These are phyloP conservation scores for Exophiala bonariae DNA, from an alignment of 2,329 filamentous ascomycete genomes.

Conservation along the genomic window DNA sequence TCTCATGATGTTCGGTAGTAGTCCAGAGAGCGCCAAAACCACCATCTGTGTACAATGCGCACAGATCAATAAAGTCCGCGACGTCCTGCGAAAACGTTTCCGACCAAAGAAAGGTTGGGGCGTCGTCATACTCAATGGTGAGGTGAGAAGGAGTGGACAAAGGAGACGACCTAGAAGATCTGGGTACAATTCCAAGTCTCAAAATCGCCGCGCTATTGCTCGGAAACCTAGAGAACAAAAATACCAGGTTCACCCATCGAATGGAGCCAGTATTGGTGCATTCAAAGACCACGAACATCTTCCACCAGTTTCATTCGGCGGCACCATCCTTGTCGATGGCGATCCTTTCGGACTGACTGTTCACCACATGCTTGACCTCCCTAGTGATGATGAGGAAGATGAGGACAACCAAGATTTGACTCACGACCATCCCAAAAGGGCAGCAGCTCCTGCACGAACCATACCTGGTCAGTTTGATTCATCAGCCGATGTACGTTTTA, in stretches of 20 bases:
- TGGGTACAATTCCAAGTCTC: conserved; percentile 16
- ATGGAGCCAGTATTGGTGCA: conserved; percentile 90
- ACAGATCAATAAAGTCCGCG: conserved; percentile 53
- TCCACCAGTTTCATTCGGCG: conserved; percentile 87
- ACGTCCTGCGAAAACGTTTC: conserved; percentile 58
- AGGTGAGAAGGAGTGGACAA: conserved; percentile 55
- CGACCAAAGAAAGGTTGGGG: conserved; percentile 57
- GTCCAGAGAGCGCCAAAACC: conserved; percentile 56
- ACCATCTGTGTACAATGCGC: conserved; percentile 65
- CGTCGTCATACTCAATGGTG: conserved; percentile 61
- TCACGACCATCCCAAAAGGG: conserved; percentile 41
- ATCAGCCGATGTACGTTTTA: conserved; percentile 36
- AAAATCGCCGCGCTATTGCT: conserved; percentile 9
- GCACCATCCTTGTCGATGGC: conserved; percentile 80
- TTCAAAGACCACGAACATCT: conserved; percentile 83
- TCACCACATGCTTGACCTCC: conserved; percentile 85
- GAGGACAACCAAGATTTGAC: conserved; percentile 39
- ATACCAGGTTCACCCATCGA: conserved; percentile 75
- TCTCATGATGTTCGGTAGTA: conserved; percentile 61
- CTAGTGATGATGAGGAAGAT: conserved; percentile 55
- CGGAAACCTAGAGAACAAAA: conserved; percentile 58
- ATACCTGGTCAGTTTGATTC: conserved; percentile 30
- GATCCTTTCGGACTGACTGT: conserved; percentile 92
- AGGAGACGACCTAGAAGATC: conserved; percentile 22
- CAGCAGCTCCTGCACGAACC: conserved; percentile 44